phyloP scores from a whole-genome alignment of 176 grass and related monocot species.

The Paspalum vaginatum region DNA sequence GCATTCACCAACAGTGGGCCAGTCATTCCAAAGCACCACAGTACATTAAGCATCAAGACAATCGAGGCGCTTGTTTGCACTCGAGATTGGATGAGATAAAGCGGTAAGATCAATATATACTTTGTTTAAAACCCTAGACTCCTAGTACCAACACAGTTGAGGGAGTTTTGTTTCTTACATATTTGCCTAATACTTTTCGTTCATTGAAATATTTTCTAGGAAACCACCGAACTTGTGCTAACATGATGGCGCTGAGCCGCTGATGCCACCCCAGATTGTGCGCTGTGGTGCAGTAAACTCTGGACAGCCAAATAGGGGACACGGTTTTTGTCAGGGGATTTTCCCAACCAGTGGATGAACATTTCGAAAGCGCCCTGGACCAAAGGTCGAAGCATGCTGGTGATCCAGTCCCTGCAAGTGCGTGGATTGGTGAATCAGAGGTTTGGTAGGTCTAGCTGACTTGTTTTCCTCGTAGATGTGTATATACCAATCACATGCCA shows the following conservation, averaged over 20 bases:
- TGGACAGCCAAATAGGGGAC: neutral
- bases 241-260: neutral
- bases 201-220: neutral
- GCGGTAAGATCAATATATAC: slow-evolving; percentile 26
- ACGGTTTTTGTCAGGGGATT: neutral
- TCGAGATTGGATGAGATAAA: slow-evolving; percentile 57
- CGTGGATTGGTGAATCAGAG: neutral
- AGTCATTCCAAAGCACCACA: slow-evolving; percentile 54
- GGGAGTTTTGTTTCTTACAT: neutral
- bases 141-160: neutral
- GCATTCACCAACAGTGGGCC: slow-evolving; percentile 45
- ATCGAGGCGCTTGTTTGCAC: slow-evolving; percentile 60
- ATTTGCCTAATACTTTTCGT: neutral
- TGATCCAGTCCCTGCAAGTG: neutral
- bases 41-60: slow-evolving; percentile 52
- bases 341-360: neutral
- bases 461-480: slow-evolving; percentile 4
- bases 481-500: slow-evolving; percentile 1
- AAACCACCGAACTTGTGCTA: neutral
- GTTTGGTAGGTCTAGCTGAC: slow-evolving; percentile 1
- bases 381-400: neutral
- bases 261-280: slow-evolving; percentile 9
- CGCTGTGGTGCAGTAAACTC: neutral
- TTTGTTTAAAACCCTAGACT: neutral
- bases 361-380: neutral